Evolutionary conservation across 306 rosid genomes (phyloP).

Genomic region (Pachyrhizus erosus): DNA sequence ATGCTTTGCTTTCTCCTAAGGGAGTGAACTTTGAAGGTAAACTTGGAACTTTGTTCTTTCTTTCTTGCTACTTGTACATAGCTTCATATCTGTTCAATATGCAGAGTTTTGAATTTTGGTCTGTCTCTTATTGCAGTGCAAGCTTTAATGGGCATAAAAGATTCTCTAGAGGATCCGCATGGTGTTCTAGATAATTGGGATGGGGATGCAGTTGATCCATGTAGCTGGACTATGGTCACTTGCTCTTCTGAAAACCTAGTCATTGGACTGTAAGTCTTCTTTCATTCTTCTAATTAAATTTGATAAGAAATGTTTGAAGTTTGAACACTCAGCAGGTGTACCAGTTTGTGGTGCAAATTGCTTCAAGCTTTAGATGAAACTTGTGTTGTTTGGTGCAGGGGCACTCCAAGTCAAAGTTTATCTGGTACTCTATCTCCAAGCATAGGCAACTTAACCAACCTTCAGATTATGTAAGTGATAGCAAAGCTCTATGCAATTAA

Average conservation of each 20-base stretch:
- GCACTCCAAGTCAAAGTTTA: slow-evolving; percentile 94
- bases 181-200: slow-evolving; percentile 97
- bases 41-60: background rate
- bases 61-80: background rate
- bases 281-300: slow-evolving; percentile 35
- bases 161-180: slow-evolving; percentile 81
- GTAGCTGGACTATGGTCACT: slow-evolving; percentile 99
- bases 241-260: slow-evolving; percentile 89
- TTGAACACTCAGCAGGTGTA: background rate
- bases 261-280: slow-evolving; percentile 77
- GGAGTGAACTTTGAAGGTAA: slow-evolving; percentile 99
- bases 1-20: slow-evolving; percentile 87
- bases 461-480: slow-evolving; percentile 88
- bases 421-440: slow-evolving; percentile 91
- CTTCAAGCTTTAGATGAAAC: slow-evolving; percentile 31
- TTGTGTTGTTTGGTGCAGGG: slow-evolving; percentile 65
- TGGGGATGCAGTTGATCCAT: slow-evolving; percentile 95
- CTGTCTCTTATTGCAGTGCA: slow-evolving; percentile 64
- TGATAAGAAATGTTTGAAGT: background rate
- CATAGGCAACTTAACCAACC: slow-evolving; percentile 95
- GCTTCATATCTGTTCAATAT: slow-evolving; percentile 25
- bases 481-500: background rate
- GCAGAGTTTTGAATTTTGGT: slow-evolving; percentile 46
- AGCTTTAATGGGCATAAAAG: slow-evolving; percentile 89
- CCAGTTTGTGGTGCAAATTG: background rate